Evolutionary conservation across 768 basidiomycete genomes (phyloP).

Genomic region (Lentinula aciculospora): DNA sequence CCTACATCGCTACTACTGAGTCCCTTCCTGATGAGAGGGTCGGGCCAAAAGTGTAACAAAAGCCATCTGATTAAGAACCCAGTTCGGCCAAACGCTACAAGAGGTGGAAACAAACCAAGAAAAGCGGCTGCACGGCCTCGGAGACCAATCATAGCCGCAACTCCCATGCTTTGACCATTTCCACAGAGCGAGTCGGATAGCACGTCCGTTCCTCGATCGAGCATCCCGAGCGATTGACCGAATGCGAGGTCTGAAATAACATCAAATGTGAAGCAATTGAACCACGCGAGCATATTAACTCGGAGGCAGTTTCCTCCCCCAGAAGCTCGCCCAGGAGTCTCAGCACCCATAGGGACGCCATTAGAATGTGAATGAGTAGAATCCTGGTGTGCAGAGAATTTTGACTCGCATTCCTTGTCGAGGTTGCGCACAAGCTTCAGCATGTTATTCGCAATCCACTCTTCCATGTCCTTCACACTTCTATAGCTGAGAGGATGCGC

Average conservation of each 20-base stretch:
- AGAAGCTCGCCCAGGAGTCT: slow-evolving; percentile 1
- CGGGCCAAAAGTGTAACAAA: not conserved
- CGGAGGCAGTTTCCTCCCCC: not conserved
- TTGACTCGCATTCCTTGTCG: not conserved
- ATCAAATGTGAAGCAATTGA: slow-evolving; percentile 6
- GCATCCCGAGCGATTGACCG: slow-evolving; percentile 5
- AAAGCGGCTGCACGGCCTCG: slow-evolving; percentile 2
- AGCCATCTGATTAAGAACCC: not conserved
- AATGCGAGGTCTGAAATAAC: slow-evolving; percentile 4
- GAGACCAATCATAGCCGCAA: slow-evolving; percentile 4
- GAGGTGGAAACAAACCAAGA: not conserved
- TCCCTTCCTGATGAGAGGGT: slow-evolving; percentile 1
- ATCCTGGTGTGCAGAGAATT: not conserved
- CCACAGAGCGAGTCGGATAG: not conserved
- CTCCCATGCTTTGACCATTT: not conserved
- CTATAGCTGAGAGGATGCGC: slow-evolving; percentile 1
- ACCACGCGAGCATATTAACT: slow-evolving; percentile 4
- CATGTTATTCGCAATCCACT: not conserved
- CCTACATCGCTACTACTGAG: slow-evolving; percentile 1
- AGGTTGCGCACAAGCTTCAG: not conserved
- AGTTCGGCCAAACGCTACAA: not conserved
- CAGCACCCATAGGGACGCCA: not conserved
- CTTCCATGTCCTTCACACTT: slow-evolving; percentile 4
- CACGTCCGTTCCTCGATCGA: slow-evolving; percentile 4
- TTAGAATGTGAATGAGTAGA: not conserved